Conservation (phyloP, 192 early-diverging fungal genomes). For the Spizellomyces punctatus region DNA sequence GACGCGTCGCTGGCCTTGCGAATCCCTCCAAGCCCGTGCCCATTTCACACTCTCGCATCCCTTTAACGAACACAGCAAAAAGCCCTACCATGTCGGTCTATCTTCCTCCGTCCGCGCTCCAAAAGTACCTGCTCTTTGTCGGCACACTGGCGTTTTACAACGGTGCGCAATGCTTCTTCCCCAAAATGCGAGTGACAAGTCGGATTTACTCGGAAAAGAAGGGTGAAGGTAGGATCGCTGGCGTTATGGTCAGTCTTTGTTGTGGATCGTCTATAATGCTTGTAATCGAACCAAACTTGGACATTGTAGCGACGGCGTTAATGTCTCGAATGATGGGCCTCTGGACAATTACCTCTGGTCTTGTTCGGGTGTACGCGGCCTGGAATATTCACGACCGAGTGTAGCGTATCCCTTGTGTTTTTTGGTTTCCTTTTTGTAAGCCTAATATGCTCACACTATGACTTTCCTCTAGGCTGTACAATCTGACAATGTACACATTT, state of each 20-base stretch:
- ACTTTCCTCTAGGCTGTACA: constrained; percentile 32
- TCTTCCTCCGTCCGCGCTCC: constrained; percentile 38
- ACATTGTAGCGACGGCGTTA: constrained; percentile 69
- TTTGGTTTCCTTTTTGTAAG: no score
- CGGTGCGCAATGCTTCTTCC: constrained; percentile 79
- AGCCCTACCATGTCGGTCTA: constrained; percentile 3
- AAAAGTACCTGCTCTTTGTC: constrained; percentile 75
- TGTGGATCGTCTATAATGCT: no score
- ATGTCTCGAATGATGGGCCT: constrained; percentile 82
- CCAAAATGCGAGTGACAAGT: constrained; percentile 69
- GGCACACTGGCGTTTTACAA: constrained; percentile 82
- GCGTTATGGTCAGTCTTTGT: no score
- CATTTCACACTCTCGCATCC: no score
- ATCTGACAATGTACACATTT: constrained; percentile 46
- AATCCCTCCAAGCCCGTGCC: no score
- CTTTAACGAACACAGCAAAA: background rate
- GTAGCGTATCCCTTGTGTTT: constrained; percentile 35
- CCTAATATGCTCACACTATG: background rate
- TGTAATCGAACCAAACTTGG: no score
- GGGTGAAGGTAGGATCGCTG: background rate
- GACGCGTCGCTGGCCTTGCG: no score
- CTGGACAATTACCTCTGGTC: constrained; percentile 82
- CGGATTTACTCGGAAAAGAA: constrained; percentile 64
- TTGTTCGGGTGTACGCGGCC: constrained; percentile 83
- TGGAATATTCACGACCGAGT: constrained; percentile 75